Percentiles rank a stretch among this genome's conserved stretches.
These are phyloP conservation scores for Lodderomyces metapsilosis DNA, from an alignment of 1,139 yeast genomes.

Conservation along the genomic window DNA sequence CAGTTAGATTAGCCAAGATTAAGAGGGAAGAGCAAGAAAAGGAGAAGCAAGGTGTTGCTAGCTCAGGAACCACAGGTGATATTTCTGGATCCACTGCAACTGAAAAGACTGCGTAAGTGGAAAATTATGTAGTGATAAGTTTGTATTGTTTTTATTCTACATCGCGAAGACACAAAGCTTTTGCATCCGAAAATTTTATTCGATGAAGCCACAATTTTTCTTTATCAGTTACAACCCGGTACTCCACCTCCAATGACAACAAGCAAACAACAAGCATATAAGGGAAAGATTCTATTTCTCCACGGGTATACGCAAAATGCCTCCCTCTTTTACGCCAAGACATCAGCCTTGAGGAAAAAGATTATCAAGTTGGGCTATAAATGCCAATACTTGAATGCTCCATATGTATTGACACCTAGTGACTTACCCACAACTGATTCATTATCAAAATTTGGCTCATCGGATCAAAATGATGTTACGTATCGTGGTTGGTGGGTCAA, in stretches of 20 bases:
- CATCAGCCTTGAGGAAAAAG: slow-evolving; percentile 44
- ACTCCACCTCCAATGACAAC: neutral
- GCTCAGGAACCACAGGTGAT: neutral
- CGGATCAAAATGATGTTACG: slow-evolving; percentile 18
- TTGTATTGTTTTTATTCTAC: too few species aligned
- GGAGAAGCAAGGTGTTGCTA: neutral
- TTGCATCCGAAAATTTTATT: neutral
- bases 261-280: slow-evolving; percentile 8
- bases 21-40: slow-evolving; percentile 29
- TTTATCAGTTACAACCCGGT: neutral
- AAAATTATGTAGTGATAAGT: neutral
- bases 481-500: slow-evolving; percentile 43
- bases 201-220: neutral
- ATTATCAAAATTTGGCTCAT: slow-evolving; percentile 43
- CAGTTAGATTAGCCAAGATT: slow-evolving; percentile 63
- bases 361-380: slow-evolving; percentile 46
- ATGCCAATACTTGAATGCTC: slow-evolving; percentile 77
- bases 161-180: neutral
- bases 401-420: slow-evolving; percentile 57
- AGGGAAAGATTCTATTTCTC: slow-evolving; percentile 33
- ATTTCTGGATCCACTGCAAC: neutral
- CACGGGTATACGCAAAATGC: slow-evolving; percentile 49
- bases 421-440: slow-evolving; percentile 60
- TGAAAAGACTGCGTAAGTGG: neutral
- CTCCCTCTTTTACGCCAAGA: slow-evolving; percentile 45